Conservation (phyloP, 2,329 filamentous ascomycete species). For the Sporothrix phasma region DNA sequence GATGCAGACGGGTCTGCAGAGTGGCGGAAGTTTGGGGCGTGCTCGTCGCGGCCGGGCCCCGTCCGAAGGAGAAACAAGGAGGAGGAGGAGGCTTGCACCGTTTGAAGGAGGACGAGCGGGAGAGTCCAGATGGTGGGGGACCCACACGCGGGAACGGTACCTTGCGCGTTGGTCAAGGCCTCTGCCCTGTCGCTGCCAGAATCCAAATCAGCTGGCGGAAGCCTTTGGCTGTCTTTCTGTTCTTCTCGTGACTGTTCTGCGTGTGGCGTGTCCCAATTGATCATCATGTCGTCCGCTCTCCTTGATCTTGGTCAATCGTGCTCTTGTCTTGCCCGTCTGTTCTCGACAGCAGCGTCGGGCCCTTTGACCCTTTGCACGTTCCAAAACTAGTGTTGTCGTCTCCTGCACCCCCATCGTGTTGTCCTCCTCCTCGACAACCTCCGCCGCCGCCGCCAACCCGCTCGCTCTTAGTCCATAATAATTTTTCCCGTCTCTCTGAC, state of each 20-base stretch:
- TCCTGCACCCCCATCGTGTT: constrained; percentile 12
- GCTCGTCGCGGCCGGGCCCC: background rate
- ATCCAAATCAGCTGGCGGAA: constrained; percentile 14
- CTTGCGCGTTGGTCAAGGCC: constrained; percentile 17
- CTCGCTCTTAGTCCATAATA: constrained; percentile 7
- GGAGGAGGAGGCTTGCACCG: constrained; percentile 3
- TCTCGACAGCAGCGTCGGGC: background rate
- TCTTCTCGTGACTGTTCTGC: background rate
- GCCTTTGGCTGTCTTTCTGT: constrained; percentile 10
- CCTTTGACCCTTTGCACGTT: background rate
- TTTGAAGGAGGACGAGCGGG: constrained; percentile 12
- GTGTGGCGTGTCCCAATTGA: background rate
- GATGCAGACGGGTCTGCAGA: background rate
- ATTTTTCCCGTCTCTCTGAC: background rate
- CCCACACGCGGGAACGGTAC: constrained; percentile 22
- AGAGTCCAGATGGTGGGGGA: constrained; percentile 18
- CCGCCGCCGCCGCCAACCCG: constrained; percentile 6
- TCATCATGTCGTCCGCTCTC: background rate
- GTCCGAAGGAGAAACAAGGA: constrained; percentile 8
- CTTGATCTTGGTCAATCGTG: background rate
- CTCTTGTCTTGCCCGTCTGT: constrained; percentile 6
- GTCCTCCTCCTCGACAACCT: constrained; percentile 26
- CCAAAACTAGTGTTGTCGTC: constrained; percentile 5
- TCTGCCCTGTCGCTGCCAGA: constrained; percentile 1
- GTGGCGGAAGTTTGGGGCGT: background rate